phyloP scores from a whole-genome alignment of 73 alveolate genomes.

The Tetrahymena malaccensis region DNA sequence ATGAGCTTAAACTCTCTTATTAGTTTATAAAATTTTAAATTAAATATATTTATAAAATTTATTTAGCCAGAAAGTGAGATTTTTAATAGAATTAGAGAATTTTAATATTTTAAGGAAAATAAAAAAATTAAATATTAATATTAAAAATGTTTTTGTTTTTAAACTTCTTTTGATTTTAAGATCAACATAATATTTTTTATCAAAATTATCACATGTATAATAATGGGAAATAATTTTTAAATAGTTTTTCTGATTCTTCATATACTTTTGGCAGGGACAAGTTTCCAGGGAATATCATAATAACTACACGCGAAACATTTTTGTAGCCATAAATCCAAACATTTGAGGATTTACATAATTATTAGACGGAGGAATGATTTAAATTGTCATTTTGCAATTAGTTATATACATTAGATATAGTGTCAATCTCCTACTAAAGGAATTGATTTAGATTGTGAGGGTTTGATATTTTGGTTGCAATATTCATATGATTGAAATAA shows the following conservation, averaged over 20 bases:
- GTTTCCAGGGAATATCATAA: not conserved
- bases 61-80: too few species aligned
- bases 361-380: not conserved
- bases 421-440: not conserved
- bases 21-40: too few species aligned
- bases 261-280: not conserved
- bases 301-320: not conserved
- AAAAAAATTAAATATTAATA: too few species aligned
- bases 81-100: too few species aligned
- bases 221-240: not conserved
- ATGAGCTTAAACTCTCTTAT: too few species aligned
- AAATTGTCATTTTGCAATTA: not conserved
- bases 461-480: not conserved
- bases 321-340: not conserved
- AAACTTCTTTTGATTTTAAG: not conserved
- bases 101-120: too few species aligned
- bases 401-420: not conserved
- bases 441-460: not conserved
- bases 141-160: too few species aligned
- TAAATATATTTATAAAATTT: too few species aligned
- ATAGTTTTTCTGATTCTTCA: not conserved
- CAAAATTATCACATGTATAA: not conserved
- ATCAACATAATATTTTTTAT: not conserved
- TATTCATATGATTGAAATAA: not conserved
- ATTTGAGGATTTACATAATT: not conserved